These are phyloP conservation scores for Pseudogymnoascus sp. DNA, from an alignment of 2,329 filamentous ascomycete genomes.

Conservation along the genomic window DNA sequence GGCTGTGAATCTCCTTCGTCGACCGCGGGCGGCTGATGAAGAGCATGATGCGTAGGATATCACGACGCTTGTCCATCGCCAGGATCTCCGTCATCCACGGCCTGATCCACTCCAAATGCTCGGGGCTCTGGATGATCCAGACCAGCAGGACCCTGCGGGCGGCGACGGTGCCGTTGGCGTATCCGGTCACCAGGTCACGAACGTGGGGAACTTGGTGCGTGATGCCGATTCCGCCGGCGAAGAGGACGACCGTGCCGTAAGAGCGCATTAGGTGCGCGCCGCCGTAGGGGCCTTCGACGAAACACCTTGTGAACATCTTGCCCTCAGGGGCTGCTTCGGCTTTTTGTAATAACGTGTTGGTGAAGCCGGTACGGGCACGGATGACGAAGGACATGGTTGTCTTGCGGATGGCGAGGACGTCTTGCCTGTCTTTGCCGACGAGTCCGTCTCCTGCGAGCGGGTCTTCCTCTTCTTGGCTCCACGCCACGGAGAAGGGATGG, in stretches of 20 bases:
- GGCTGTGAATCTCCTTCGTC: constrained; percentile 75
- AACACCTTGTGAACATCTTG: constrained; percentile 56
- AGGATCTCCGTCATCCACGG: constrained; percentile 80
- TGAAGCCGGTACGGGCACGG: constrained; percentile 68
- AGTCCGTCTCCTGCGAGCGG: constrained; percentile 45
- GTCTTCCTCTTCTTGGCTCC: constrained; percentile 61
- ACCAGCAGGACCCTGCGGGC: constrained; percentile 67
- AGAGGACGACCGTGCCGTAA: constrained; percentile 72
- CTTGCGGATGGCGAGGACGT: constrained; percentile 54
- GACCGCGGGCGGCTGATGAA: constrained; percentile 70
- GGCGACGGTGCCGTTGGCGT: constrained; percentile 61
- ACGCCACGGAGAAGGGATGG: constrained; percentile 74
- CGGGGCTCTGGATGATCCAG: constrained; percentile 73
- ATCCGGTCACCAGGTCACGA: constrained; percentile 64
- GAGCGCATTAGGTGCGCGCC: constrained; percentile 65
- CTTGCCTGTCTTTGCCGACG: constrained; percentile 52
- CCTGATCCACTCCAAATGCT: constrained; percentile 77
- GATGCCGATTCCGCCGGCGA: constrained; percentile 75
- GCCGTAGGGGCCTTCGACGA: constrained; percentile 73
- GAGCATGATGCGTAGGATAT: constrained; percentile 69
- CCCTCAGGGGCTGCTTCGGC: constrained; percentile 57
- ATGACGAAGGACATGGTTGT: constrained; percentile 66
- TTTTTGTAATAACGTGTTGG: constrained; percentile 60
- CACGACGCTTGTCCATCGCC: constrained; percentile 66
- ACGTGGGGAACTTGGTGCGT: constrained; percentile 74